phyloP scores from a whole-genome alignment of 2,329 filamentous ascomycete genomes.

The Diplodia mutila region DNA sequence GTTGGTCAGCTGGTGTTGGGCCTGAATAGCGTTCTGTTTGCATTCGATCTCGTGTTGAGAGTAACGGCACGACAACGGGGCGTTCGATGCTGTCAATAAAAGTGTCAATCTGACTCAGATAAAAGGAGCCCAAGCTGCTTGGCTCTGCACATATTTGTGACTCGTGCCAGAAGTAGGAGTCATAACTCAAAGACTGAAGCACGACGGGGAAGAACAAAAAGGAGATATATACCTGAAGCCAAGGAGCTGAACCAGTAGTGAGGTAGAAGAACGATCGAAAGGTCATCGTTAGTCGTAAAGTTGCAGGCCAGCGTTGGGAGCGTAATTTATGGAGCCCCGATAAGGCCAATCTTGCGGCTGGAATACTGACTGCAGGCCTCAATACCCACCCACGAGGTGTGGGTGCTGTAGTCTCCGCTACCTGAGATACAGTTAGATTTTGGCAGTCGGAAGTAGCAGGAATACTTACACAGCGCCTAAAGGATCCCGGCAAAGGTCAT shows the following conservation, averaged over 20 bases:
- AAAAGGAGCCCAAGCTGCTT: background rate
- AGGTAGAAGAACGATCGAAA: background rate
- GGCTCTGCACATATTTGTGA: background rate
- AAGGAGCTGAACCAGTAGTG: background rate
- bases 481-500: background rate
- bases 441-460: background rate
- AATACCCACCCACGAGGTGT: background rate
- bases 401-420: background rate
- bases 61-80: background rate
- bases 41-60: background rate
- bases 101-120: background rate
- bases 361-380: background rate
- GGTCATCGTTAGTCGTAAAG: background rate
- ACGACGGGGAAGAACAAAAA: background rate
- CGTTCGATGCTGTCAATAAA: conserved; percentile 4
- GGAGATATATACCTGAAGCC: background rate
- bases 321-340: background rate
- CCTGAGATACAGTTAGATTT: background rate
- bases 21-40: background rate
- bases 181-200: background rate
- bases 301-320: background rate
- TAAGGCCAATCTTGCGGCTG: background rate
- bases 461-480: background rate
- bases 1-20: background rate
- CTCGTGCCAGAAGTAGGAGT: background rate